These are phyloP conservation scores for Taphrina flavorubra DNA, from an alignment of 1,139 yeast species.

Conservation along the genomic window DNA sequence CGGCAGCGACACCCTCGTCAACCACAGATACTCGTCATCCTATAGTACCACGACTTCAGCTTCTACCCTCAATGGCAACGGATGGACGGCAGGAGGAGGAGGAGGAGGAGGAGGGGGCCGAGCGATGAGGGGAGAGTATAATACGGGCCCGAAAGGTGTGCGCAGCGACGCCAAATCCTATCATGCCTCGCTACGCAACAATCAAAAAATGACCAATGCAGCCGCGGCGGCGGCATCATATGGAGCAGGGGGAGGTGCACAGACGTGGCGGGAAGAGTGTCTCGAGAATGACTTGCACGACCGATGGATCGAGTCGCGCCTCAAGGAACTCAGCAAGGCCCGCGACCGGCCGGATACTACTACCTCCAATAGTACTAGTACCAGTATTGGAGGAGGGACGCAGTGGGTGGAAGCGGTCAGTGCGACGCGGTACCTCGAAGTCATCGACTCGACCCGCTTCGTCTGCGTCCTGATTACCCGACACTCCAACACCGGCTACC, in stretches of 20 bases:
- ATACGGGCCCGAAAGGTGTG: constrained; percentile 45
- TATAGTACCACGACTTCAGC: not conserved
- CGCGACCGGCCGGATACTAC: not conserved
- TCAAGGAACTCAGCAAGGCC: constrained; percentile 39
- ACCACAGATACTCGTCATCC: not conserved
- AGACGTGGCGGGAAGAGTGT: constrained; percentile 25
- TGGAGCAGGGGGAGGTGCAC: not conserved
- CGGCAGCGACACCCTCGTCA: not conserved
- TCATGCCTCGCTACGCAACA: not conserved
- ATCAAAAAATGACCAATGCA: not conserved
- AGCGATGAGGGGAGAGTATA: constrained; percentile 6
- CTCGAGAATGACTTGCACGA: constrained; percentile 37
- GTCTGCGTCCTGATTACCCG: constrained; percentile 39
- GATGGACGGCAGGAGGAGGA: not conserved
- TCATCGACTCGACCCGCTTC: constrained; percentile 25
- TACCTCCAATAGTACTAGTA: no score
- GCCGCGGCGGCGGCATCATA: not conserved
- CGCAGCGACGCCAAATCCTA: constrained; percentile 31
- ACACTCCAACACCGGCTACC: no score
- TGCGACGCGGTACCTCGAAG: constrained; percentile 33
- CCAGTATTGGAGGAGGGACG: no score
- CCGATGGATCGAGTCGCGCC: constrained; percentile 42
- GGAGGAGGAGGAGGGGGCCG: not conserved
- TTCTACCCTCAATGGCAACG: not conserved
- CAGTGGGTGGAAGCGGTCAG: constrained; percentile 26